Conservation (phyloP, 768 basidiomycete species). For the Botryobasidium botryosum region DNA sequence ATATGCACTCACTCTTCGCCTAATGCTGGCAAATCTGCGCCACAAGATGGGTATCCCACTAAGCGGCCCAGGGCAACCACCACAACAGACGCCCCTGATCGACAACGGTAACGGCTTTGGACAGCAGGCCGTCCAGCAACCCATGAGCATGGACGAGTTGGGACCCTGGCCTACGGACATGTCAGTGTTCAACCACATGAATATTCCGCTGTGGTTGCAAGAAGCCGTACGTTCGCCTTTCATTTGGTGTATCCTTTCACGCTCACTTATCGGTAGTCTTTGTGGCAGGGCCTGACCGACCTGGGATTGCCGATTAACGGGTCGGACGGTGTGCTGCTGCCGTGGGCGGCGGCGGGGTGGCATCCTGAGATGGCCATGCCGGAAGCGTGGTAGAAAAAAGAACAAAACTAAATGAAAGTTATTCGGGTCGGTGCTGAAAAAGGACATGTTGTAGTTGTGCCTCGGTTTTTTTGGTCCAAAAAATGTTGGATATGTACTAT, state of each 20-base stretch:
- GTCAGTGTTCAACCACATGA: slow-evolving; percentile 55
- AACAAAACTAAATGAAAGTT: no score
- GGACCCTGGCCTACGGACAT: slow-evolving; percentile 46
- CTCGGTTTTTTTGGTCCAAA: no score
- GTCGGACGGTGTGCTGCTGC: slow-evolving; percentile 74
- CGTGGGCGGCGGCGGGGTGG: no score
- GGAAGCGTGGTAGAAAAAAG: no score
- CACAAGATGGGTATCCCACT: slow-evolving; percentile 52
- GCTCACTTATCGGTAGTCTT: slow-evolving; percentile 1
- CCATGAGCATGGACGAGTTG: slow-evolving; percentile 69
- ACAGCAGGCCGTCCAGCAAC: background rate
- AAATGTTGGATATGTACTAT: no score
- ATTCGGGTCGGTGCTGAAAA: no score
- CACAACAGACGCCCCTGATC: slow-evolving; percentile 5
- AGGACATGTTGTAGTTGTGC: no score
- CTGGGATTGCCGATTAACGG: slow-evolving; percentile 85
- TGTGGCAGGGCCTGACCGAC: slow-evolving; percentile 66
- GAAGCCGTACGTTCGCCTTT: slow-evolving; percentile 46
- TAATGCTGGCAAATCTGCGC: slow-evolving; percentile 85
- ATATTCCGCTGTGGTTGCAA: slow-evolving; percentile 83
- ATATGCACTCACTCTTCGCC: slow-evolving; percentile 77
- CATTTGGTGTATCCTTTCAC: background rate
- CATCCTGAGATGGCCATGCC: no score
- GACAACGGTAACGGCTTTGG: background rate
- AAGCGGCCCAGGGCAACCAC: slow-evolving; percentile 7